A percentile compares a stretch with the other conserved stretches of the same genome.
phyloP scores from a whole-genome alignment of 306 rosid genomes.

The Prunus padus region DNA sequence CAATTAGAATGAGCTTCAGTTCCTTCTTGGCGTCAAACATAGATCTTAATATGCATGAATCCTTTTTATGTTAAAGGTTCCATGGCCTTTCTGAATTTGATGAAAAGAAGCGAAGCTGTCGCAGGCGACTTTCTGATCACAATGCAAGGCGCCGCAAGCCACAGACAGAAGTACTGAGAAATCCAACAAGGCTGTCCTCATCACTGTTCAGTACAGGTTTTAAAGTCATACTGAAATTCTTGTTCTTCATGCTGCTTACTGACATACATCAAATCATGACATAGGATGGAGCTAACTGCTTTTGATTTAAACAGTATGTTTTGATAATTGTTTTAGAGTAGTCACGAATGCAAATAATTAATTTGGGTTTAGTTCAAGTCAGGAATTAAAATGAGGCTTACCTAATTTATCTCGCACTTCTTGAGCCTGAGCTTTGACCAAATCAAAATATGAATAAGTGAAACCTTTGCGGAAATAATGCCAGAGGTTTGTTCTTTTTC shows the following conservation, averaged over 20 bases:
- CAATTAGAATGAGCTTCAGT: constrained; percentile 19
- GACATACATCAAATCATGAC: not conserved
- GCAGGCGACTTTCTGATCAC: constrained; percentile 91
- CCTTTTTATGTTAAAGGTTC: constrained; percentile 60
- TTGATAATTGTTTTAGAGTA: not conserved
- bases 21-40: constrained; percentile 14
- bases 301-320: not conserved
- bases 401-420: not conserved
- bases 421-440: not conserved
- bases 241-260: not conserved
- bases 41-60: constrained; percentile 21
- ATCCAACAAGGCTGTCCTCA: constrained; percentile 57
- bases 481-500: not conserved
- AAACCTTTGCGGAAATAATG: not conserved
- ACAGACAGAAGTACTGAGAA: constrained; percentile 49
- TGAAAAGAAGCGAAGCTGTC: constrained; percentile 89
- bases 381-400: not conserved
- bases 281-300: not conserved
- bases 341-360: not conserved
- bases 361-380: not conserved
- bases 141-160: constrained; percentile 98
- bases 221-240: not conserved
- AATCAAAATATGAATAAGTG: not conserved
- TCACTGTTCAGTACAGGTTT: constrained; percentile 47
- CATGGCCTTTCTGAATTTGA: constrained; percentile 83